Base-by-base conservation (phyloP, 1,284 basidiomycete species). In the Tetrapyrgos nigripes region DNA sequence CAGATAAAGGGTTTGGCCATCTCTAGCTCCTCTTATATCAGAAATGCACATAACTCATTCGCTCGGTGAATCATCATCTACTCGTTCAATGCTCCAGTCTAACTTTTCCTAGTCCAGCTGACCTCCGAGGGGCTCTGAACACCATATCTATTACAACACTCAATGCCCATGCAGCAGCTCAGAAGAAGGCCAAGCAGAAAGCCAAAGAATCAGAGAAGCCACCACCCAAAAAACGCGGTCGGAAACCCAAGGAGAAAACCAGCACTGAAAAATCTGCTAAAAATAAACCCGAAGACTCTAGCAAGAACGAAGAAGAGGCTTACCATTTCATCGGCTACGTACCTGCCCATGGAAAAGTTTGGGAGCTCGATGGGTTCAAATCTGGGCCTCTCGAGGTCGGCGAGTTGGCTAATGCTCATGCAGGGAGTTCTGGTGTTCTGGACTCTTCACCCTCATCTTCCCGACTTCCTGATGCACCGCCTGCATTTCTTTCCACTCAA, bases 291-390 rank as follows among this genome's bases (percentile, higher is more conserved):
- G 60, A 56, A 53, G 66, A 61, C 17, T 57, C 59, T 13, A 64
- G 62, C 27, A 63, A 66, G 4, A 70, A 74, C 24, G 68, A 72
- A 29, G 75, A 83, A 57, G 84, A 85, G 51, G 74, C 76, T 0
- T 88, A 81, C 69, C 85, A 88, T 66, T 88, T 85, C 73, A 85
- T 87, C 58, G 84, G 83, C 11, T 88, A 87, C 63, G 83, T 87
- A 26, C 85, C 85, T 4, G 80, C 80, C 0, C 73, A 79, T 61
- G 84, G 84, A 3, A 85, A 85, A 62, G 85, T 87, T 10, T 88
- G 85, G 85, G 85, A 88, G 67, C 79, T 88, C 51, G 80, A 81
- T 62, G 80, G 80, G 8, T 72, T 83, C 55, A 83, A 81, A 61
- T 77, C 78, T 3, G 85, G 83, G 1, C 84, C 86, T 2, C 70